Conservation (phyloP, 1,284 basidiomycete genomes). For the Sanghuangporus weigelae region DNA sequence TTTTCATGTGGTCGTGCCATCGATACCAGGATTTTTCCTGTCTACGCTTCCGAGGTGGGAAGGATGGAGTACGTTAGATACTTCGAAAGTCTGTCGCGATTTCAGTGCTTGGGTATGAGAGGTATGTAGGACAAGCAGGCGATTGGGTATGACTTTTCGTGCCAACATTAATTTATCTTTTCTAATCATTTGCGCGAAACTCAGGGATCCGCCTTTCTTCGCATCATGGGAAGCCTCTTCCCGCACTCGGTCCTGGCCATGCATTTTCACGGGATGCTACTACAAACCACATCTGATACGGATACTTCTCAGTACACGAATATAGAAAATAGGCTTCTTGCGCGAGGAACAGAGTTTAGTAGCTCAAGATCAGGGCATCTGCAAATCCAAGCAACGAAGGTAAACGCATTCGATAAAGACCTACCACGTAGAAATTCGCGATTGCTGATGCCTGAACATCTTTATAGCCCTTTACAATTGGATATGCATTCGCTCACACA, state of each 20-base stretch:
- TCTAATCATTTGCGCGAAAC: neutral
- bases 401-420: neutral
- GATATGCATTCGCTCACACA: conserved; percentile 20
- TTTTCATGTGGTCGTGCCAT: conserved; percentile 24
- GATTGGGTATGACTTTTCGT: conserved; percentile 20
- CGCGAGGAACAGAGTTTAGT: conserved; percentile 16
- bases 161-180: neutral
- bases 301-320: conserved; percentile 8
- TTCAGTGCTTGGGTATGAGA: conserved; percentile 22
- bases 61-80: conserved; percentile 20
- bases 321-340: conserved; percentile 13
- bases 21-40: conserved; percentile 23
- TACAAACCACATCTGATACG: neutral
- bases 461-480: conserved; percentile 22
- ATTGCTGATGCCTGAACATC: neutral
- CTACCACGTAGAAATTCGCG: neutral
- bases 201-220: conserved; percentile 20
- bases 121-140: conserved; percentile 23
- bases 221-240: conserved; percentile 18
- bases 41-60: conserved; percentile 20
- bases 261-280: conserved; percentile 23
- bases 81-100: conserved; percentile 21
- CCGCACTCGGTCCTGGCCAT: conserved; percentile 14
- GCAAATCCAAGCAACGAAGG: conserved; percentile 19
- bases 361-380: conserved; percentile 18